Evolutionary conservation across 495 filamentous ascomycete species (phyloP), one percentile per base, ranked within the genome.

Genomic region (Apiosordaria backusii): DNA sequence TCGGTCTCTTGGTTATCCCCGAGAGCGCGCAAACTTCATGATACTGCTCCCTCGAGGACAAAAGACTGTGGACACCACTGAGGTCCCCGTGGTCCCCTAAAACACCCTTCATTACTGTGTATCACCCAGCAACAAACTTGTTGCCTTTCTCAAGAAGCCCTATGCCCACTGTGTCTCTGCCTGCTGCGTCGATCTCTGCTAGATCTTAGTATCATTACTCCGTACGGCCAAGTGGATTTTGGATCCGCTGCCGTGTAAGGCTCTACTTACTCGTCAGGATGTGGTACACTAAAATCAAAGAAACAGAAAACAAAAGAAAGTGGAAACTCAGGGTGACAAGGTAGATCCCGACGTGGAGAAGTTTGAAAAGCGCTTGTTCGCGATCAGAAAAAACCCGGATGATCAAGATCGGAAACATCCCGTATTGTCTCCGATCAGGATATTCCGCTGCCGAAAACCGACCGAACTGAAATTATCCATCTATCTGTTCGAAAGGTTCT

Each of bases 1-100:
- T 76, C 74, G 74, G 74, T 72, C 59, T 74, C 72, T 74, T 76
- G 50, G 68, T 74, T 76, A 75, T 74, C 70, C 72, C 74, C 74
- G 74, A 76, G 74, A 64, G 67, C 68, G 69, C 68, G 72, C 66
- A 35, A 50, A 29, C 35, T 59, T 40, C 35, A 29, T 52, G 24
- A 22, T 45, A 59, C 29, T 27, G 16, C 15, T 25, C 15, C 6
- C 59, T 7, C 27, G 26, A 24, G 22, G 7, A 19, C 13, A 18
- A 23, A 45, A 61, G n/a, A 27, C 9, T 35, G 21, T 45, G 62
- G 52, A 65, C 65, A 68, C 18, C 23, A n/a, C n/a, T n/a, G n/a
- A n/a, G n/a, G n/a, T 45, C 35, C 9, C 16, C 16, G 16, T 7
- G 35, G 35, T 15, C 35, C 10, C 9, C 29, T 10, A 45, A 45